Conservation (phyloP, 352 stramenopile genomes). For the Globisporangium polare region DNA sequence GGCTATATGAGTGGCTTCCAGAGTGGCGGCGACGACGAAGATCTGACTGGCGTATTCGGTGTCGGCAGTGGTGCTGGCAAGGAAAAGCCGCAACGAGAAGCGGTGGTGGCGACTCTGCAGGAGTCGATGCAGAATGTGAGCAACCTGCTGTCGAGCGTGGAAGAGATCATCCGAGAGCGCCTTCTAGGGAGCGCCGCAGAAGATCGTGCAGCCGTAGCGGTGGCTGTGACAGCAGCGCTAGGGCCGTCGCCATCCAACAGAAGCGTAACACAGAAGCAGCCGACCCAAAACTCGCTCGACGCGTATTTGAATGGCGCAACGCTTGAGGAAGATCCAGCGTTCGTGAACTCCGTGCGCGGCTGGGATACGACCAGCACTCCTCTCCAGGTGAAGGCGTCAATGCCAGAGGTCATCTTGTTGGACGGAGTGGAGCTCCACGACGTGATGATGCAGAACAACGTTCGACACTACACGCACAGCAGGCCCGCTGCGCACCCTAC, state of each 20-base stretch:
- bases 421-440: constrained; percentile 11
- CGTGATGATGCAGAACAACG: constrained; percentile 12
- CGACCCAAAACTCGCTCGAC: constrained; percentile 24
- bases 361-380: constrained; percentile 17
- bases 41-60: not conserved
- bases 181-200: not conserved
- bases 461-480: not conserved
- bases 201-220: no score
- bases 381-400: not conserved
- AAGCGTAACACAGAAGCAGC: not conserved
- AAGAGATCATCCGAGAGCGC: constrained; percentile 17
- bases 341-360: constrained; percentile 34
- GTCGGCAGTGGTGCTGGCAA: not conserved
- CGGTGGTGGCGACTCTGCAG: not conserved
- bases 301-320: constrained; percentile 21
- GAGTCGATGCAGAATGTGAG: constrained; percentile 5
- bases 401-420: not conserved
- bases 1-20: not conserved
- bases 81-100: not conserved
- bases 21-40: not conserved
- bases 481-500: not conserved
- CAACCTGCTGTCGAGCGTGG: constrained; percentile 11
- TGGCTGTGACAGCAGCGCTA: not conserved
- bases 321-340: constrained; percentile 20
- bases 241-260: not conserved